Conservation (phyloP, 31 red algal species). For the Odonthalia washingtoniensis region DNA sequence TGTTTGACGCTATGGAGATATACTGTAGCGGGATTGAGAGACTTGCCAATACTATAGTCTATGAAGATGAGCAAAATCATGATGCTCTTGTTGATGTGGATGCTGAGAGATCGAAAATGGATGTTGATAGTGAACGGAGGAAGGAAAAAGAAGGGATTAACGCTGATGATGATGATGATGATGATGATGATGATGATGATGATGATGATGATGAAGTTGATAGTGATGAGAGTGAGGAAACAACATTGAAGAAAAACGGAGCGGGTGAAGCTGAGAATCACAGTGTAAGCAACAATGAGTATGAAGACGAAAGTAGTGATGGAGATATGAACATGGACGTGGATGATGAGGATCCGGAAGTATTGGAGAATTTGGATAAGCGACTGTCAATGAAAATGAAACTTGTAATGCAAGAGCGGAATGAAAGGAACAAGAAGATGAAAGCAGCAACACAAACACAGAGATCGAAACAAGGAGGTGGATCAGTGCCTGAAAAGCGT, state of each 20-base stretch:
- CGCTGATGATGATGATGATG: neutral
- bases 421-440: neutral
- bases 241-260: slow-evolving; percentile 24
- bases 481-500: too few species aligned
- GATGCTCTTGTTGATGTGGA: neutral
- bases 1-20: slow-evolving; percentile 64
- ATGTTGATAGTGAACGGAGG: too few species aligned
- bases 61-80: slow-evolving; percentile 8
- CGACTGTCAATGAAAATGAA: slow-evolving; percentile 35
- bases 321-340: slow-evolving; percentile 37
- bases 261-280: slow-evolving; percentile 5
- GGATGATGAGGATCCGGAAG: slow-evolving; percentile 50
- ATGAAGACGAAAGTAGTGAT: neutral
- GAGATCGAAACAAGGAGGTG: too few species aligned
- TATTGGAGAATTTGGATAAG: slow-evolving; percentile 38
- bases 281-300: neutral
- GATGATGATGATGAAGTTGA: neutral
- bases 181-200: neutral
- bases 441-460: neutral
- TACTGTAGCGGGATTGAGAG: neutral
- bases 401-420: slow-evolving; percentile 26
- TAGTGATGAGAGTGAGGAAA: slow-evolving; percentile 8
- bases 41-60: neutral
- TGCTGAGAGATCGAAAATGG: neutral
- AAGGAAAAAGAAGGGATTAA: neutral